Base-by-base conservation (phyloP, 306 rosid genomes). In the Hylodesmum podocarpum region DNA sequence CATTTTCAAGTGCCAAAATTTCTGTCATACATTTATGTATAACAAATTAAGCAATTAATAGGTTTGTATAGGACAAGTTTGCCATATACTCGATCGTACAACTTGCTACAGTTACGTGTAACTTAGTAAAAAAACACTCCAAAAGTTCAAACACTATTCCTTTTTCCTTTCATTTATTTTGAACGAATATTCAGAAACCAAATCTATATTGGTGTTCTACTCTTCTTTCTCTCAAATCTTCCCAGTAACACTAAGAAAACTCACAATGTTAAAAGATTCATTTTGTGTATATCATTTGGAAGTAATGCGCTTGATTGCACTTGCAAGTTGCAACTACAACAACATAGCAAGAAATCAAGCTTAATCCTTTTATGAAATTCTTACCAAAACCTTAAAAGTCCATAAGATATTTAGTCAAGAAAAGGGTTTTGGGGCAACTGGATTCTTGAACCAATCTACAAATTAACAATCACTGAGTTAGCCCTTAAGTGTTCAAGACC, bases 291-390 rank as follows among this genome's bases (percentile, higher is more conserved):
- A 34, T 70, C 82, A 34, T 69, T 31, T 34, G 62, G 33, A 58
- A 33, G 39, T 36, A 13, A 53, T 39, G 70, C 43, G 18, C 49
- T 63, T 64, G 10, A 50, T 74, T 44, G 13, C 8, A 34, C 75
- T 72, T 54, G 62, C 58, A 37, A 55, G 64, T 13, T 55, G 19
- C 65, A 58, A n/a, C 67, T 58, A 66, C 3, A 53, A 39, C 7
- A 39, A 54, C 16, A 51, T 16, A 24, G 16, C 41, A n/a, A n/a
- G n/a, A n/a, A 73, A 73, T 8, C 3, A 55, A 66, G 57, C n/a
- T 34, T n/a, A n/a, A n/a, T 74, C 12, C 47, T 33, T 73, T 40
- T 51, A 6, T 73, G 57, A 55, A 73, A 66, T 59, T 66, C 54
- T 22, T 22, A 21, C 37, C 1, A 77, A 43, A 41, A 64, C 51